These are phyloP conservation scores for Chlamydomonas sphaeroides DNA, from an alignment of 139 green algal species.

Conservation along the genomic window DNA sequence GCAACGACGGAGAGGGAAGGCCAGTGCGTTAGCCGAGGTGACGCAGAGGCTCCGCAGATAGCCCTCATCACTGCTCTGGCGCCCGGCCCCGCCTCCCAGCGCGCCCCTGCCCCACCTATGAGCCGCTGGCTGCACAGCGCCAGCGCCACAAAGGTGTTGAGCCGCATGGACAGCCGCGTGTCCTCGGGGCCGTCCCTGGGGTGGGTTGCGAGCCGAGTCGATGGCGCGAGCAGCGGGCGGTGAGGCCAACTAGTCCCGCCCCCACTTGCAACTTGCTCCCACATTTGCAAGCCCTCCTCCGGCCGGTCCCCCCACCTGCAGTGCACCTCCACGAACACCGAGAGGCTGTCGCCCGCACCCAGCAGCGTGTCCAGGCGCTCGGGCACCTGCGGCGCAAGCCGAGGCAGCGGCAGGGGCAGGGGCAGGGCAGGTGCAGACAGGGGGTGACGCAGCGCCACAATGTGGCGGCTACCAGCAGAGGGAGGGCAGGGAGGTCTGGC, in stretches of 20 bases:
- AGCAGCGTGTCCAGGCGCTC: conserved; percentile 30
- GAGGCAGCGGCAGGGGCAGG: too few relatives aligned
- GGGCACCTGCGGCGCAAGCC: conserved; percentile 12
- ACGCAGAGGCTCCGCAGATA: too few relatives aligned
- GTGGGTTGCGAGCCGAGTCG: too few relatives aligned
- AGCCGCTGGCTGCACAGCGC: conserved; percentile 38
- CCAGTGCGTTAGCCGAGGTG: not conserved
- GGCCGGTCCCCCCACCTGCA: conserved; percentile 29
- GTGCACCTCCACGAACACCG: conserved; percentile 39
- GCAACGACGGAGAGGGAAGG: too few relatives aligned
- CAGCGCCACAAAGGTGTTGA: conserved; percentile 39
- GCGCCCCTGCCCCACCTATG: not conserved
- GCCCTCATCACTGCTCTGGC: too few relatives aligned
- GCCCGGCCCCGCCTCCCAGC: not conserved
- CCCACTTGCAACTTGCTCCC: not conserved
- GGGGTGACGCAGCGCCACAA: too few relatives aligned
- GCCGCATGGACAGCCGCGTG: conserved; percentile 23
- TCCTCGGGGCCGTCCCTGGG: conserved; percentile 43
- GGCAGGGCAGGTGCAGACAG: too few relatives aligned
- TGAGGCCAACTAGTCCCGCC: too few relatives aligned
- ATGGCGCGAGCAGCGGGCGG: too few relatives aligned
- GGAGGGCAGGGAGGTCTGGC: too few relatives aligned
- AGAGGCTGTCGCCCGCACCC: conserved; percentile 14
- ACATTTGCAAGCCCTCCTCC: too few relatives aligned
- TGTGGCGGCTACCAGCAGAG: too few relatives aligned